These are phyloP conservation scores for Aspergillus indologenus DNA, from an alignment of 495 filamentous ascomycete genomes.

Conservation along the genomic window DNA sequence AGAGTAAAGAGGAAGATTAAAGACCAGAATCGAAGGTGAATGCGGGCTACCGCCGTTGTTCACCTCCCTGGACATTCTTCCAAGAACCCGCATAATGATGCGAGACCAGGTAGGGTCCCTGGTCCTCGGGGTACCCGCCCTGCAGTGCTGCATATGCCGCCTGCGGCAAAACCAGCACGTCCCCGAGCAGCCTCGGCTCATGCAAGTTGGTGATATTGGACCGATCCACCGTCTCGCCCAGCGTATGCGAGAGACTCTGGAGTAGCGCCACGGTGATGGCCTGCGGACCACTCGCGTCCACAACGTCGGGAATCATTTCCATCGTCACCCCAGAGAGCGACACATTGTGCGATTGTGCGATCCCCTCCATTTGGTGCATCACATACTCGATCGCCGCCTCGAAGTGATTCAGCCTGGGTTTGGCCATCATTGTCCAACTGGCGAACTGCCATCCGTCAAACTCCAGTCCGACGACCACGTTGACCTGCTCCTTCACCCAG, in stretches of 20 bases:
- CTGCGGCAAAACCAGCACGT: slow-evolving; percentile 41
- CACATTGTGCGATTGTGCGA: slow-evolving; percentile 10
- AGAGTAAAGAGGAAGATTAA: neutral
- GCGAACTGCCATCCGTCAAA: slow-evolving; percentile 39
- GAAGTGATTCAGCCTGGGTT: slow-evolving; percentile 24
- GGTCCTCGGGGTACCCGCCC: slow-evolving; percentile 26
- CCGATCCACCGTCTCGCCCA: slow-evolving; percentile 23
- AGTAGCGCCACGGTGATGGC: slow-evolving; percentile 37
- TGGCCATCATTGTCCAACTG: slow-evolving; percentile 40
- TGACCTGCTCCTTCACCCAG: slow-evolving; percentile 8
- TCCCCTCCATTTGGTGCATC: slow-evolving; percentile 7
- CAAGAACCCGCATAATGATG: slow-evolving; percentile 35
- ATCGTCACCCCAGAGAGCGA: slow-evolving; percentile 19
- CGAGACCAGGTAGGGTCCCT: slow-evolving; percentile 28
- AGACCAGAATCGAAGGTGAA: neutral
- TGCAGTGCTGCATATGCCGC: slow-evolving; percentile 38
- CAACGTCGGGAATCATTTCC: slow-evolving; percentile 34
- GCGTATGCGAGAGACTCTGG: slow-evolving; percentile 24
- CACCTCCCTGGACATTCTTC: slow-evolving; percentile 16
- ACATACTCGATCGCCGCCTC: slow-evolving; percentile 13
- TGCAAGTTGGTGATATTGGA: slow-evolving; percentile 29
- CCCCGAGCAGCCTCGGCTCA: slow-evolving; percentile 34
- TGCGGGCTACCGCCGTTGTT: neutral
- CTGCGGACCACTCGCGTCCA: slow-evolving; percentile 40
- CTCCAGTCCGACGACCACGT: slow-evolving; percentile 42